Evolutionary conservation across 176 grass and related monocot species (phyloP).

Genomic region (Carex parvula): DNA sequence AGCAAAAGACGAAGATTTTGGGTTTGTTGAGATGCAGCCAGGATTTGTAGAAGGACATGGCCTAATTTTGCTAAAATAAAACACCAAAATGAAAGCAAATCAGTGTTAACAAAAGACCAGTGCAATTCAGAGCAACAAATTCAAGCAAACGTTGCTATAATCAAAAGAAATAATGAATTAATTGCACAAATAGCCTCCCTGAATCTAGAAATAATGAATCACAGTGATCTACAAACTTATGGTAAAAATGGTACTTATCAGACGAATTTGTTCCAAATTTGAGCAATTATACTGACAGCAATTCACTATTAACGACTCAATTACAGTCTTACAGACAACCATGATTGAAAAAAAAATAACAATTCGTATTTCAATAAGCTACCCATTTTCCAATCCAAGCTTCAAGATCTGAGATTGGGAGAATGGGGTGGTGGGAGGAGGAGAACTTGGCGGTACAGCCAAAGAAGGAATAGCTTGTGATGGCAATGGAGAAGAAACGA

Average conservation of each 20-base stretch:
- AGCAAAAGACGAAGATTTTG: constrained; percentile 69
- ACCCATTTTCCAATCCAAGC: constrained; percentile 82
- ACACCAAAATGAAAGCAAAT: not conserved
- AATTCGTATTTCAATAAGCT: not conserved
- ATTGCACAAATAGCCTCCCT: not conserved
- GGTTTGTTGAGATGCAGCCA: constrained; percentile 74
- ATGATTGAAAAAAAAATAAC: not conserved
- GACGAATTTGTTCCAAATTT: not conserved
- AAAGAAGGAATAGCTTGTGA: constrained; percentile 32
- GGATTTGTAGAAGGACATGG: constrained; percentile 84
- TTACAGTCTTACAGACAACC: not conserved
- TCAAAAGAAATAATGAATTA: not conserved
- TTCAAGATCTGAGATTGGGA: constrained; percentile 59
- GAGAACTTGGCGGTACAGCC: not conserved
- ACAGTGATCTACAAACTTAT: not conserved
- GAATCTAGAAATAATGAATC: not conserved
- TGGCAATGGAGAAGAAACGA: constrained; percentile 32
- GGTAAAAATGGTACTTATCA: not conserved
- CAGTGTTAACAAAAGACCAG: not conserved
- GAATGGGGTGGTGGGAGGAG: constrained; percentile 49
- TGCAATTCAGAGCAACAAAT: not conserved
- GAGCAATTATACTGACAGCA: not conserved
- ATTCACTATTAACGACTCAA: not conserved
- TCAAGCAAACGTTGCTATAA: not conserved
- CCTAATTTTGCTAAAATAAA: constrained; percentile 61